Percentiles rank a stretch among this genome's conserved stretches.
Conservation (phyloP, 495 filamentous ascomycete genomes). For the Aspergillus egyptiacus region DNA sequence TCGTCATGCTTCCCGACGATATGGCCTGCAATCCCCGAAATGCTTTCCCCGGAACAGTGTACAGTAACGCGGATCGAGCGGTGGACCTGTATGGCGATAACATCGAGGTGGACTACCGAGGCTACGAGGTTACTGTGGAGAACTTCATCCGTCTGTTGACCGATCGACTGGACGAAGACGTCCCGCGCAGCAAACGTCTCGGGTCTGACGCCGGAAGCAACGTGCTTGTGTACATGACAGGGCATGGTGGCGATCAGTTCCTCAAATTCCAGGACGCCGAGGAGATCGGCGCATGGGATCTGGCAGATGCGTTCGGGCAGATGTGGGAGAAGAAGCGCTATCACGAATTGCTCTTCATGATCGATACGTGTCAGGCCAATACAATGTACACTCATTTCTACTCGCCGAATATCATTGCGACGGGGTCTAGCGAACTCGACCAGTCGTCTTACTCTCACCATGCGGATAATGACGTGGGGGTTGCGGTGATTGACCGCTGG, state of each 20-base stretch:
- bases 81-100: constrained; percentile 97
- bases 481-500: constrained; percentile 96
- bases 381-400: constrained; percentile 99
- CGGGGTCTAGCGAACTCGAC: constrained; percentile 86
- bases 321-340: constrained; percentile 99
- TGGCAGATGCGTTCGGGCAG: constrained; percentile 97
- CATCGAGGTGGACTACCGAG: constrained; percentile 97
- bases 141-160: constrained; percentile 96
- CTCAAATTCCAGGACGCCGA: constrained; percentile 97
- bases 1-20: constrained; percentile 98
- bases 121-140: constrained; percentile 98
- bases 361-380: constrained; percentile 98
- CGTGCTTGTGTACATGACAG: constrained; percentile 98
- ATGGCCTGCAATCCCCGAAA: constrained; percentile 99
- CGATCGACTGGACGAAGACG: constrained; percentile 86
- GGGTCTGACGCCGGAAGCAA: constrained; percentile 92
- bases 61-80: constrained; percentile 93
- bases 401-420: constrained; percentile 94
- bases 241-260: constrained; percentile 97
- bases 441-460: constrained; percentile 95
- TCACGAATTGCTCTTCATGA: constrained; percentile 98
- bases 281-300: constrained; percentile 92
- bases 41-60: constrained; percentile 94
- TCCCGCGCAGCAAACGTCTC: constrained; percentile 86
- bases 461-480: constrained; percentile 94